Percentiles rank a stretch among this genome's conserved stretches.
phyloP scores from a whole-genome alignment of 345 rosid species.

The Lepidium sativum region DNA sequence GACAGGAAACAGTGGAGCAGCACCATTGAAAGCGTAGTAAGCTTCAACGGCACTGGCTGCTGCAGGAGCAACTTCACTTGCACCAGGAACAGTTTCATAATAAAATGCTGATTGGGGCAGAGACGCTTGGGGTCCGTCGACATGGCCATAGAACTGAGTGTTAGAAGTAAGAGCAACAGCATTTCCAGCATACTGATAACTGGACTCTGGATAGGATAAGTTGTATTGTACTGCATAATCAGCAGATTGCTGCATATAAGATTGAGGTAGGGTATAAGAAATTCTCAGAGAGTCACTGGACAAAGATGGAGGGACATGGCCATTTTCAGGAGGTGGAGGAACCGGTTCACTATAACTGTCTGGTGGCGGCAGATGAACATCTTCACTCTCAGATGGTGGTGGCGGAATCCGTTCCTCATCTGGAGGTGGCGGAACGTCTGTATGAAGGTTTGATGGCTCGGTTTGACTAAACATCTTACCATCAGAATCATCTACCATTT shows the following conservation, averaged over 20 bases:
- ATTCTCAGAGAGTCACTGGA: conserved; percentile 57
- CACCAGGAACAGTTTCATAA: conserved; percentile 47
- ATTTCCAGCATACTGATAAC: conserved; percentile 47
- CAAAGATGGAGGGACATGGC: conserved; percentile 38
- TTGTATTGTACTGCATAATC: conserved; percentile 45
- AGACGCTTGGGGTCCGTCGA: conserved; percentile 57
- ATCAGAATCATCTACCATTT: conserved; percentile 17
- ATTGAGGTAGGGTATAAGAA: conserved; percentile 36
- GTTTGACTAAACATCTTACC: conserved; percentile 20
- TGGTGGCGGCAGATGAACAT: conserved; percentile 83
- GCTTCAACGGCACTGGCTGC: conserved; percentile 43
- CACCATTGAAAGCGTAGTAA: conserved; percentile 49
- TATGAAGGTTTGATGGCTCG: conserved; percentile 35
- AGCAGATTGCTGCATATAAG: conserved; percentile 45
- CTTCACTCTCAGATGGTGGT: conserved; percentile 75
- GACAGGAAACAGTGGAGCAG: conserved; percentile 37
- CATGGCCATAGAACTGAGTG: conserved; percentile 52
- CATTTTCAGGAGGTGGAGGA: conserved; percentile 73
- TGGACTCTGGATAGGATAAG: conserved; percentile 43
- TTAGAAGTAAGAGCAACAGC: conserved; percentile 29
- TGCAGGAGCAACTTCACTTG: conserved; percentile 47
- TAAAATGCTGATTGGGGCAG: conserved; percentile 46
- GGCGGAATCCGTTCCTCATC: conserved; percentile 94
- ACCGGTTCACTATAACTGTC: conserved; percentile 53
- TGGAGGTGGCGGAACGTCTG: conserved; percentile 57